Evolutionary conservation across 2,329 filamentous ascomycete genomes (phyloP).

Genomic region (Colletotrichum aenigma): DNA sequence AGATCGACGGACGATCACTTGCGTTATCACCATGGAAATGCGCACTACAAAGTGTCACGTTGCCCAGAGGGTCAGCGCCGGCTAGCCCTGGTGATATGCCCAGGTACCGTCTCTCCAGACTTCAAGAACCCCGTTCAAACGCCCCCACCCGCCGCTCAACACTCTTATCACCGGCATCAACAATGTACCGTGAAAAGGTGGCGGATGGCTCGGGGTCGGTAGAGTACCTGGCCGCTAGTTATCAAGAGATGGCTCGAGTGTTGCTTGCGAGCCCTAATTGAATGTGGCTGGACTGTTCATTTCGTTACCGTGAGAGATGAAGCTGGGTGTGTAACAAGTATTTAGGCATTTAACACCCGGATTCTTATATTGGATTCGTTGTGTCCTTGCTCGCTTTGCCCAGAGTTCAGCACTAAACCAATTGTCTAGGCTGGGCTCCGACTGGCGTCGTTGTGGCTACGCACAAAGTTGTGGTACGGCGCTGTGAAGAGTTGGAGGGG

Average conservation of each 20-base stretch:
- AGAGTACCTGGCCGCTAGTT: not conserved
- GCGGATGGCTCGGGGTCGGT: not conserved
- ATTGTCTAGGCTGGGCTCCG: not conserved
- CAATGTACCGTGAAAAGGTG: not conserved
- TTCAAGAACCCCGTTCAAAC: not conserved
- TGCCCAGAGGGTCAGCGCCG: not conserved
- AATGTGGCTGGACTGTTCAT: not conserved
- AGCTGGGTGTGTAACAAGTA: not conserved
- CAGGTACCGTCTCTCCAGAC: not conserved
- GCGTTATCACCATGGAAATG: not conserved
- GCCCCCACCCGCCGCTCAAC: not conserved
- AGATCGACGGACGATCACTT: conserved; percentile 12
- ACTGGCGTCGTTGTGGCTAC: not conserved
- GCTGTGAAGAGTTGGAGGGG: not conserved
- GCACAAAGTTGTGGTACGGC: not conserved
- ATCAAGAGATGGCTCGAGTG: not conserved
- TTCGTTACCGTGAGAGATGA: not conserved
- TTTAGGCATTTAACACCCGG: not conserved
- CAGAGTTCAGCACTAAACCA: not conserved
- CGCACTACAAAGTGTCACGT: not conserved
- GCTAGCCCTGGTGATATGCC: not conserved
- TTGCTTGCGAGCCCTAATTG: not conserved
- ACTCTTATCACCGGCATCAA: not conserved
- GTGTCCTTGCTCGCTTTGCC: not conserved
- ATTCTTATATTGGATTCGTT: not conserved